phyloP scores from a whole-genome alignment of 768 basidiomycete species.

The Russula sp. region DNA sequence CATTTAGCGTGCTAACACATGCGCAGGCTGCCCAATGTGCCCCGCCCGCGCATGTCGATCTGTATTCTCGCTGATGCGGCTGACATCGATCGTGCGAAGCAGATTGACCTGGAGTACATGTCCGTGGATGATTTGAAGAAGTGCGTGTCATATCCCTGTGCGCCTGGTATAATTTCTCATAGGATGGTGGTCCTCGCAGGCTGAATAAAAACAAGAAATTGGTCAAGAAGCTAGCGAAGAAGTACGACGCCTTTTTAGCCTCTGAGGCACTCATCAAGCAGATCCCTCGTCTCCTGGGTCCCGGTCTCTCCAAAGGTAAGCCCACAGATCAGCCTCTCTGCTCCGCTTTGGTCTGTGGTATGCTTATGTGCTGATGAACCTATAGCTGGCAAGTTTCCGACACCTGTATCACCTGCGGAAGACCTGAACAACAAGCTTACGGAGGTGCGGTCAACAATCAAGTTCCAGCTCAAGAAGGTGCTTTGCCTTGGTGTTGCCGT shows the following conservation, averaged over 20 bases:
- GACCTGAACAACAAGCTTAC: conserved; percentile 86
- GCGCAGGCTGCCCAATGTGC: conserved; percentile 86
- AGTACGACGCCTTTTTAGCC: conserved; percentile 97
- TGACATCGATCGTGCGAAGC: conserved; percentile 98
- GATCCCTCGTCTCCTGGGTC: conserved; percentile 98
- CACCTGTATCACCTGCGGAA: conserved; percentile 89
- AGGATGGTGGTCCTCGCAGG: conserved; percentile 42
- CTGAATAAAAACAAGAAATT: conserved; percentile 99
- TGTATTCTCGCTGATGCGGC: conserved; percentile 99
- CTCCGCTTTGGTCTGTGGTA: not conserved
- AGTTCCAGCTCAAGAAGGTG: conserved; percentile 99
- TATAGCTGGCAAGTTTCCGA: conserved; percentile 98
- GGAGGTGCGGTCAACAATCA: conserved; percentile 98
- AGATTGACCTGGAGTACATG: conserved; percentile 98
- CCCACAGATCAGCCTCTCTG: conserved; percentile 18
- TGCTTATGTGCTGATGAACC: not conserved
- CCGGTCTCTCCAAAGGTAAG: conserved; percentile 97
- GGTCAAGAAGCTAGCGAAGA: conserved; percentile 99
- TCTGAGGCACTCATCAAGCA: conserved; percentile 99
- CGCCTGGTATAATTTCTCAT: not conserved
- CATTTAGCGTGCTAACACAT: not conserved
- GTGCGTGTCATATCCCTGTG: conserved; percentile 44
- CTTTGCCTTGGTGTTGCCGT: conserved; percentile 98
- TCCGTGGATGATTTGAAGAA: conserved; percentile 99
- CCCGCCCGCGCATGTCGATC: conserved; percentile 98